Evolutionary conservation across 1,284 basidiomycete species (phyloP).

Genomic region (Neolentinus lepideus): DNA sequence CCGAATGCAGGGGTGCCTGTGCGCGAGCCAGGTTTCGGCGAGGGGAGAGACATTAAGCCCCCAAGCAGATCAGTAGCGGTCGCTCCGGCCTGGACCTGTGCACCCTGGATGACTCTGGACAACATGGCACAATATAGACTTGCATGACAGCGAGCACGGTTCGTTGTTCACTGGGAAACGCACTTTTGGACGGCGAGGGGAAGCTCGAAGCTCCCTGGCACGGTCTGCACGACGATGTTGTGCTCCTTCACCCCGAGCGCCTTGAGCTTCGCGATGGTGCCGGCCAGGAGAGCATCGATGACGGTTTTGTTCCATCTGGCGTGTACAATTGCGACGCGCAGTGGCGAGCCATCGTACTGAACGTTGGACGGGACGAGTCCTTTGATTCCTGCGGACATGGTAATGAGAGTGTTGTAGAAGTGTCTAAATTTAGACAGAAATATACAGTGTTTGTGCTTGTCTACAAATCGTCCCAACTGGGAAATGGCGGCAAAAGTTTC

Average conservation of each 20-base stretch:
- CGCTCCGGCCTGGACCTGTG: constrained; percentile 70
- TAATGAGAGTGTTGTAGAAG: neutral
- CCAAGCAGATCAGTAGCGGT: constrained; percentile 77
- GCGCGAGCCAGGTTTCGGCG: constrained; percentile 30
- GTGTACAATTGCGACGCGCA: constrained; percentile 88
- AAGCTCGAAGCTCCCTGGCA: constrained; percentile 94
- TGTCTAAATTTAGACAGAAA: neutral
- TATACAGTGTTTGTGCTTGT: neutral
- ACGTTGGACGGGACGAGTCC: constrained; percentile 58
- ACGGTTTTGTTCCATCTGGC: constrained; percentile 88
- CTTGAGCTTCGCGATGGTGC: constrained; percentile 72
- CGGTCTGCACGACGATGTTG: constrained; percentile 88
- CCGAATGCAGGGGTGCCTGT: constrained; percentile 40
- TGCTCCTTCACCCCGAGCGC: constrained; percentile 81
- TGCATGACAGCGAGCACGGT: neutral
- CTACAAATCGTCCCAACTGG: neutral
- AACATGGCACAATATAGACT: neutral
- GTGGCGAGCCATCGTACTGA: constrained; percentile 68
- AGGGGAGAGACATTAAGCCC: constrained; percentile 38
- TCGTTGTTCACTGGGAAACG: constrained; percentile 16
- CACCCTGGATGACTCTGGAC: constrained; percentile 74
- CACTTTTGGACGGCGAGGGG: constrained; percentile 80
- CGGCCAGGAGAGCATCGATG: constrained; percentile 79
- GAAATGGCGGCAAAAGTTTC: neutral
- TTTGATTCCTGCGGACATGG: constrained; percentile 46